These are phyloP conservation scores for Clonostachys chloroleuca DNA, from an alignment of 2,329 filamentous ascomycete species.

Conservation along the genomic window DNA sequence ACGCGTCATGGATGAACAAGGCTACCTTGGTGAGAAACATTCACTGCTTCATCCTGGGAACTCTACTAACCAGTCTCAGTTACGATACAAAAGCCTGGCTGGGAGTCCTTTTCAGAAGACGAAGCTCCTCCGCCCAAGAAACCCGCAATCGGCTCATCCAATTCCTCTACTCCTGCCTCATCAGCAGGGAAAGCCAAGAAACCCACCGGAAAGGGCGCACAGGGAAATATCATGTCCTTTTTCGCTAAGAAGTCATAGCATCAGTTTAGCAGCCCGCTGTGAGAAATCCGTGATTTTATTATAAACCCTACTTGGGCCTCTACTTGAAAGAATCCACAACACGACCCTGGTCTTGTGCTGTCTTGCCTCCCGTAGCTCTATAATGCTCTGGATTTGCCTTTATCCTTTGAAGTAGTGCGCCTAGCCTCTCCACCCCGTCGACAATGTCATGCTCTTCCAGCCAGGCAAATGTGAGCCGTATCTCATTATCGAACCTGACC, in stretches of 20 bases:
- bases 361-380: constrained; percentile 3
- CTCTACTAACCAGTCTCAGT: constrained; percentile 43
- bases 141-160: constrained; percentile 38
- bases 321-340: constrained; percentile 16
- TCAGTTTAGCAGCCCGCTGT: not conserved
- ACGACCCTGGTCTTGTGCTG: constrained; percentile 5
- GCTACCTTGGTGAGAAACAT: constrained; percentile 69
- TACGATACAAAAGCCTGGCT: constrained; percentile 76
- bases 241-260: constrained; percentile 69
- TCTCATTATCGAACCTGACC: constrained; percentile 50
- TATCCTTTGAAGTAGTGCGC: constrained; percentile 31
- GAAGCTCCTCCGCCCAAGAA: constrained; percentile 59
- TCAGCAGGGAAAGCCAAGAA: constrained; percentile 51
- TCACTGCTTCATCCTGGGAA: not conserved
- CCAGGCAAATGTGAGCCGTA: constrained; percentile 71
- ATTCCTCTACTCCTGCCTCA: constrained; percentile 35
- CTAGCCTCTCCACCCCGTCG: constrained; percentile 65
- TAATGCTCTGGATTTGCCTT: constrained; percentile 19
- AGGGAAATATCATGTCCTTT: constrained; percentile 89
- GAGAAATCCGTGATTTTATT: too few relatives aligned
- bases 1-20: constrained; percentile 81
- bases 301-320: not conserved
- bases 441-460: constrained; percentile 60
- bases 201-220: constrained; percentile 49
- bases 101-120: constrained; percentile 94